Conservation (phyloP, 176 grass and related monocot species). For the Bolboschoenus planiculmis region DNA sequence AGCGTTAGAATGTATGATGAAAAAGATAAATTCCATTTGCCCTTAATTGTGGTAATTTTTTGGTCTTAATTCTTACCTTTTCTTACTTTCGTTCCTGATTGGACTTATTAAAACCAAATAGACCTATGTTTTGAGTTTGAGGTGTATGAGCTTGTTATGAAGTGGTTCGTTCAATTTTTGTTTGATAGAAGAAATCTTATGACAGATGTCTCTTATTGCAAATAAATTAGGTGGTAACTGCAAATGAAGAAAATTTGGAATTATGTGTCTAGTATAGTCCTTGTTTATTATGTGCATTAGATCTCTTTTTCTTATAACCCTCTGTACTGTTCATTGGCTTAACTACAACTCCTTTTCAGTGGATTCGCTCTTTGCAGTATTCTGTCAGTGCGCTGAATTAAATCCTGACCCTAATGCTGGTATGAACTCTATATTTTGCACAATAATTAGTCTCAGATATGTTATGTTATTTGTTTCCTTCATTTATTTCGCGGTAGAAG, state of each 20-base stretch:
- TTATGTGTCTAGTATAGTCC: too few relatives aligned
- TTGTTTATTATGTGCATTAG: too few relatives aligned
- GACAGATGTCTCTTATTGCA: not conserved
- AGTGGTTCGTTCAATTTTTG: not conserved
- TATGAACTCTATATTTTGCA: constrained; percentile 26
- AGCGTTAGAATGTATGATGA: not conserved
- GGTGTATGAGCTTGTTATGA: not conserved
- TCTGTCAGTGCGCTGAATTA: constrained; percentile 90
- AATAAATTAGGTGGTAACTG: not conserved
- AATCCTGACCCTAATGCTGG: constrained; percentile 88
- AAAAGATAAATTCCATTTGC: not conserved
- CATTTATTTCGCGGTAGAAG: not conserved
- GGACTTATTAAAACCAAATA: not conserved
- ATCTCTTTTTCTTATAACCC: not conserved
- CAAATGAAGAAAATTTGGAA: not conserved
- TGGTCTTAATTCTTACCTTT: not conserved
- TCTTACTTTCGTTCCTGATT: not conserved
- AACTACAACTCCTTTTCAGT: constrained; percentile 58
- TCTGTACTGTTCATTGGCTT: not conserved
- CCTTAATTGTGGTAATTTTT: not conserved
- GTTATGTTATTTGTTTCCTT: not conserved
- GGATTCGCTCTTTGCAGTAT: constrained; percentile 70
- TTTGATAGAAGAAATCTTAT: not conserved
- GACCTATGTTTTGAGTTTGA: not conserved
- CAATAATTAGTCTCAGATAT: not conserved